phyloP scores from a whole-genome alignment of 2,329 filamentous ascomycete genomes.

The Lecanicillium sp. region DNA sequence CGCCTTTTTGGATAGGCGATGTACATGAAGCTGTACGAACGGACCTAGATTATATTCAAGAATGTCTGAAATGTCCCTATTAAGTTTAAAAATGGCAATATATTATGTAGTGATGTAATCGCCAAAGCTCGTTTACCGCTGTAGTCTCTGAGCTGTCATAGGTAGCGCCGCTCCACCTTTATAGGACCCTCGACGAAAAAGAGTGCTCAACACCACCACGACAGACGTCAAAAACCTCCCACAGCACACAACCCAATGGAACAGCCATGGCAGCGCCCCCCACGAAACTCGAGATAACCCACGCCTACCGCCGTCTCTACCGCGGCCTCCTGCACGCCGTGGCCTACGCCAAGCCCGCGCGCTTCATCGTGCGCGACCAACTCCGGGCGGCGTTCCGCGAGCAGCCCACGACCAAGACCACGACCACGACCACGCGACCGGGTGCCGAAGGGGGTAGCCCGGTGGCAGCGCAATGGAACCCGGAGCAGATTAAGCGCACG shows the following conservation, averaged over 20 bases:
- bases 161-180: neutral
- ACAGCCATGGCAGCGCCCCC: slow-evolving; percentile 11
- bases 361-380: slow-evolving; percentile 52
- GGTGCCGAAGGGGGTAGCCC: too few relatives aligned
- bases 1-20: neutral
- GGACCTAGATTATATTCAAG: too few relatives aligned
- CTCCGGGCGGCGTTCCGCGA: slow-evolving; percentile 53
- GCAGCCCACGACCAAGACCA: neutral
- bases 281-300: slow-evolving; percentile 37
- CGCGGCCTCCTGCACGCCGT: slow-evolving; percentile 61
- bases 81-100: too few relatives aligned
- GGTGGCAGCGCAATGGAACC: too few relatives aligned
- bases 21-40: too few relatives aligned
- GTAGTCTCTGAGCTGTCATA: neutral
- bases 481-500: slow-evolving; percentile 52
- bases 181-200: neutral
- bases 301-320: slow-evolving; percentile 64
- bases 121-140: too few relatives aligned
- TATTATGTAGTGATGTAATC: neutral
- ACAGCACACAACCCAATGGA: neutral
- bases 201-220: too few relatives aligned
- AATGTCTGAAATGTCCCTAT: too few relatives aligned
- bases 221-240: neutral
- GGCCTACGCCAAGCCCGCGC: slow-evolving; percentile 61
- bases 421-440: neutral